phyloP scores from a whole-genome alignment of 306 rosid genomes.

The Herpetospermum pedunculosum region DNA sequence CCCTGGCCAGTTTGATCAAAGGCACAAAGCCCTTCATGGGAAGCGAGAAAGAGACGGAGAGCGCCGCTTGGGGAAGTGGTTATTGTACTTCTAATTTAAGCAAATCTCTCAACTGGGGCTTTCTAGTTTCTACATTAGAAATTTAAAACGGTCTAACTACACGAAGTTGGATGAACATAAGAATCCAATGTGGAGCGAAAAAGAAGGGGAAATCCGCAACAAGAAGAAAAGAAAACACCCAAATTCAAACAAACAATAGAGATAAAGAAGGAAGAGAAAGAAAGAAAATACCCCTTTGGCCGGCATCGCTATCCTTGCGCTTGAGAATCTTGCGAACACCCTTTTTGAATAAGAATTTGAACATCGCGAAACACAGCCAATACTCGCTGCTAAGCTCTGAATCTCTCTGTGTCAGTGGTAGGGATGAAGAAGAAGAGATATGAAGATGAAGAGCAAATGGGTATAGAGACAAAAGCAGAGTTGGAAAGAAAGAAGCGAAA shows the following conservation, averaged over 20 bases:
- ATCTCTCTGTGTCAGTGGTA: not conserved
- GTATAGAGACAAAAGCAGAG: not conserved
- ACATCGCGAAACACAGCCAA: conserved; percentile 25
- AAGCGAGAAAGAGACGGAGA: not conserved
- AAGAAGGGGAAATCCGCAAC: not conserved
- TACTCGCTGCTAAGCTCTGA: not conserved
- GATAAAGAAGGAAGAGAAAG: not conserved
- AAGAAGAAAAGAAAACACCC: too few species aligned
- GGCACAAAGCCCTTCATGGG: not conserved
- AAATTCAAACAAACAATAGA: not conserved
- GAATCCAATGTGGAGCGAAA: not conserved
- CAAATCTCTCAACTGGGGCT: not conserved
- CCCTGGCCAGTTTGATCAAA: not conserved
- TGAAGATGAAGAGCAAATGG: too few species aligned
- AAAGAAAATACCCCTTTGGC: conserved; percentile 51
- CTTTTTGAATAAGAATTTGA: conserved; percentile 51
- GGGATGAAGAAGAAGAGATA: too few species aligned
- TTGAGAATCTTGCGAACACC: conserved; percentile 79
- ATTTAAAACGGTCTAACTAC: not conserved
- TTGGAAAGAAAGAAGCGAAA: not conserved
- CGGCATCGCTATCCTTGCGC: conserved; percentile 96
- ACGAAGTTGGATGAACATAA: not conserved
- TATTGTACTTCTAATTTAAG: not conserved
- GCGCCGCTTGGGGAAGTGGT: not conserved
- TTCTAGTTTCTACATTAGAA: not conserved